Conservation (phyloP, 2,329 filamentous ascomycete species). For the Dothideomycetes sp. region DNA sequence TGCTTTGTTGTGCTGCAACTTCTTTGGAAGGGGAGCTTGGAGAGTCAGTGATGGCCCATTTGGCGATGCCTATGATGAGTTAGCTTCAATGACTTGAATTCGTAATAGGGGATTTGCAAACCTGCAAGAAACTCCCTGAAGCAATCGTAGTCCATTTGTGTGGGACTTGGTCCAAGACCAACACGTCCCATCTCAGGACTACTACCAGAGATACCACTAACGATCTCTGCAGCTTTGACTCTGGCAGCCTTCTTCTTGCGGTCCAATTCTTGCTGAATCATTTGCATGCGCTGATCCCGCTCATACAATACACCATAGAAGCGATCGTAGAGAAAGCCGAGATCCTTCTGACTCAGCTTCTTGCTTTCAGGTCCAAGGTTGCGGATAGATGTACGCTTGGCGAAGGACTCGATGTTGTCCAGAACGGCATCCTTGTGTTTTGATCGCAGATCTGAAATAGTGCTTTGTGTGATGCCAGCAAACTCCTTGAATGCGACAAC, state of each 20-base stretch:
- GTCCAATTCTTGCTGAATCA: constrained; percentile 54
- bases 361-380: constrained; percentile 96
- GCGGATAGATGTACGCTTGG: constrained; percentile 89
- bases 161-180: constrained; percentile 78
- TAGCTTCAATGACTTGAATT: not conserved
- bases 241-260: constrained; percentile 53
- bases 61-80: constrained; percentile 61
- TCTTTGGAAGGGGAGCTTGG: constrained; percentile 49
- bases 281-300: constrained; percentile 68
- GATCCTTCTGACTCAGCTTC: constrained; percentile 70
- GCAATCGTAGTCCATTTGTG: constrained; percentile 92
- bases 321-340: constrained; percentile 83
- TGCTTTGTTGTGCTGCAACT: constrained; percentile 37
- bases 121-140: constrained; percentile 85
- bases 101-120: too few relatives aligned
- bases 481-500: constrained; percentile 99
- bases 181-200: constrained; percentile 73
- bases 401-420: constrained; percentile 93
- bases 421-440: constrained; percentile 93
- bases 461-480: constrained; percentile 85
- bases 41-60: constrained; percentile 87
- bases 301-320: constrained; percentile 92
- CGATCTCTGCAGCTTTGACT: constrained; percentile 39
- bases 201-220: constrained; percentile 34
- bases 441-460: constrained; percentile 74